Evolutionary conservation across 805 yeast species (phyloP), one percentile per base, ranked within the genome.

Genomic region (Ogataea henricii): DNA sequence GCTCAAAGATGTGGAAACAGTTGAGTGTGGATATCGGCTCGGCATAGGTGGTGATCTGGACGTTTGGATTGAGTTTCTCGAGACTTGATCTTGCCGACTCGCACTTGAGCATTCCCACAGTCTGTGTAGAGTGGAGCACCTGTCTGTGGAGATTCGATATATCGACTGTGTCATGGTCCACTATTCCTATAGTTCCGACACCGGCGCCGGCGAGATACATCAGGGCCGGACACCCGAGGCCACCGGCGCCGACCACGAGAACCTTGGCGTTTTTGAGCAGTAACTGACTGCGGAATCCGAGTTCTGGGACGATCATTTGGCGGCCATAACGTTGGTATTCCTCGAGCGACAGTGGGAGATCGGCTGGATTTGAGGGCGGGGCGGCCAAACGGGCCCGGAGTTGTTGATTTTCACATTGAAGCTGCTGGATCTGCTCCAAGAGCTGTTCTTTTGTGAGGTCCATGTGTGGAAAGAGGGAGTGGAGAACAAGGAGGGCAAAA

Each of bases 231-330:
- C 95, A 85, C 0, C 99, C 98, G 6, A 94, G 72, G 0, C 99
- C 99, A 9, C 99, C 99, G 0, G 97, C 97, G 1, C 99, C 99
- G 6, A 94, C 76, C 0, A 94, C 91, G 21, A 92, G 66, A 0
- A 91, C 78, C 43, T 72, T 78, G 2, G 92, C 49, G 0, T 65
- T 55, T 53, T 82, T 83, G 40, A 94, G 66, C 36, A 67, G 70
- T 6, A 76, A 43, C 63, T 94, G 99, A 2, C 82, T 76, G 1
- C 66, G 48, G 3, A 68, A 43, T 1, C 90, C 89, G 43, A 90
- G 72, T 48, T 81, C 86, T 2, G 96, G 94, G 1, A 94, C 97
- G 21, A 91, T 82, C 92, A 94, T 86, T 61, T 94, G 99, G 45
- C 99, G 77, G 3, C 99, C 98, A 66, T 94, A 94, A 30, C 97